Evolutionary conservation across 371 early-diverging fungal species (phyloP), one percentile per base, ranked within the genome.

Genomic region (Mortierella sp.): DNA sequence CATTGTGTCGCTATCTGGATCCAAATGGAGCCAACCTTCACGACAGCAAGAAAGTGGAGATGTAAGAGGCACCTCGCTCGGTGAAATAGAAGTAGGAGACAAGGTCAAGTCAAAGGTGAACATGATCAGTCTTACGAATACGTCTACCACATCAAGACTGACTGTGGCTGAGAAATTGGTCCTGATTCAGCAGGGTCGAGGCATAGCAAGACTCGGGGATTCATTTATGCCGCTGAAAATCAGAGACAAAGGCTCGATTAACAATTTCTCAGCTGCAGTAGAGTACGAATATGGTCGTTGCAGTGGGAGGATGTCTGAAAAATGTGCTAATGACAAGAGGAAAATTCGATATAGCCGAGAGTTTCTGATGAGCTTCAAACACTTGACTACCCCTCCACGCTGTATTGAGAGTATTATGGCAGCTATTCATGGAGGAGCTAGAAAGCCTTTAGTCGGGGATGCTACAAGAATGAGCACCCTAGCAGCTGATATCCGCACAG

Each of bases 321-420:
- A n/a, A 52, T 39, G 5, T n/a, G 40, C 35, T 1, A 22, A 26
- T 26, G 39, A 28, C 55, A 22, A 60, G 24, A 26, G 22, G 20
- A 61, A 22, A 30, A 35, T 62, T 18, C 28, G 69, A 3, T 75
- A 75, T 54, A 55, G 62, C 28, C 64, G 75, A 14, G 69, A 68
- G 10, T 75, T 69, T 20, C 39, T 75, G 47, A 52, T 75, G 64
- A n/a, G 43, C 0, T 75, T 75, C 70, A 64, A 28, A 1, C 11
- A 24, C 28, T 8, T 62, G n/a, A 45, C 3, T 9, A 57, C 26
- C 1, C 60, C 65, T 16, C 75, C 75, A 4, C 26, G 22, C 14
- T 28, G 49, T 3, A 55, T 67, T 32, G 39, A 54, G 3, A 26
- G 14, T 18, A 62, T 64, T 16, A 16, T 11, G 2, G 26, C 40